phyloP scores from a whole-genome alignment of 345 rosid species.

The Syzygium grande region DNA sequence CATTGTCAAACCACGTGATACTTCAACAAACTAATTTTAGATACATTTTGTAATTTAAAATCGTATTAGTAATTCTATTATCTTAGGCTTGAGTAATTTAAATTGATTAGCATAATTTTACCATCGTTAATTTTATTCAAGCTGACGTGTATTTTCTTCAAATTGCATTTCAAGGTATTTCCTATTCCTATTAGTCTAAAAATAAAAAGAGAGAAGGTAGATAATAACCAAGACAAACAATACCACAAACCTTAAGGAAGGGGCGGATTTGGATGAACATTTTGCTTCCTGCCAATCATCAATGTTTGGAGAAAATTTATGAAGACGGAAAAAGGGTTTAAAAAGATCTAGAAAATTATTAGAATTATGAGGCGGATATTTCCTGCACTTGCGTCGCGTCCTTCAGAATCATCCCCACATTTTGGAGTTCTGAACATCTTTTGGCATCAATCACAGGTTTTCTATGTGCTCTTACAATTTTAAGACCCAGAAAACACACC shows the following conservation, averaged over 20 bases:
- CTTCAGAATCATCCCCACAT: too few species aligned
- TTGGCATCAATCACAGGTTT: too few species aligned
- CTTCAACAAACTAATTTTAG: not conserved
- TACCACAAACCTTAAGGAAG: too few species aligned
- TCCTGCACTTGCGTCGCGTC: too few species aligned
- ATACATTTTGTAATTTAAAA: not conserved
- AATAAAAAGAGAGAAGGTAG: not conserved
- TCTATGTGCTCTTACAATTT: too few species aligned
- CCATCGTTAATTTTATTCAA: not conserved
- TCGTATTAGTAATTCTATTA: not conserved
- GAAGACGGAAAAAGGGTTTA: too few species aligned
- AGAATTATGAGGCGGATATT: too few species aligned
- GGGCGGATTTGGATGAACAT: too few species aligned
- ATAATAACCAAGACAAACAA: not conserved
- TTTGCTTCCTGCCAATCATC: too few species aligned
- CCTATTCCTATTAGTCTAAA: not conserved
- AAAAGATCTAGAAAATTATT: too few species aligned
- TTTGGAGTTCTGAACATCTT: too few species aligned
- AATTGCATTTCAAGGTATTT: not conserved
- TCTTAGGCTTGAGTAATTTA: not conserved
- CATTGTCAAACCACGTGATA: not conserved
- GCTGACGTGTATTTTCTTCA: rapidly evolving
- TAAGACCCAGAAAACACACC: not conserved
- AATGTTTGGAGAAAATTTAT: too few species aligned
- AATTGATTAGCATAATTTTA: not conserved